A percentile compares a stretch with the other conserved stretches of the same genome.
These are phyloP conservation scores for Chamaenerion angustifolium DNA, from an alignment of 345 rosid species.

Conservation along the genomic window DNA sequence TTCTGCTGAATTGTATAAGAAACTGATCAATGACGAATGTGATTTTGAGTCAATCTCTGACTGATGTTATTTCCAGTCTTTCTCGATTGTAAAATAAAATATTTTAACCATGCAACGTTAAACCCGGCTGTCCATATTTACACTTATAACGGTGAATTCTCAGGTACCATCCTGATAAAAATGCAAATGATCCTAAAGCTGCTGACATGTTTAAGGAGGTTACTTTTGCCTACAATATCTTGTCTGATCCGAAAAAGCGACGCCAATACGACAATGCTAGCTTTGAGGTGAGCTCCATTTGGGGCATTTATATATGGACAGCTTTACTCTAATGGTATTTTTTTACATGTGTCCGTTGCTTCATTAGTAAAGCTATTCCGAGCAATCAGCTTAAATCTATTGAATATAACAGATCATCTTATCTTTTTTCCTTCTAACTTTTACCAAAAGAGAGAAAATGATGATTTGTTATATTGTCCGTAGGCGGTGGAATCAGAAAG, in stretches of 20 bases:
- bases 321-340: neutral
- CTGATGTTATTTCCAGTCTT: neutral
- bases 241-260: constrained; percentile 82
- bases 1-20: too few relatives aligned
- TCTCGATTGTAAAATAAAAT: neutral
- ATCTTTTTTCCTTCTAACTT: too few relatives aligned
- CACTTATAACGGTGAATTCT: constrained; percentile 2
- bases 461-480: constrained; percentile 9
- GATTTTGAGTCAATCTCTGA: neutral
- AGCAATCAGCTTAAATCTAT: too few relatives aligned
- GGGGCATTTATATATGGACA: neutral
- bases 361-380: neutral
- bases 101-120: neutral
- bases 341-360: neutral
- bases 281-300: constrained; percentile 60
- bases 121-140: neutral
- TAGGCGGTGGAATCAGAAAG: constrained; percentile 67
- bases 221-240: constrained; percentile 78
- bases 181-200: too few relatives aligned
- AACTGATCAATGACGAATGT: too few relatives aligned
- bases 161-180: too few relatives aligned
- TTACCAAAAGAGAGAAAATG: too few relatives aligned
- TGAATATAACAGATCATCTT: too few relatives aligned
- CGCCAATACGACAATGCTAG: constrained; percentile 86
- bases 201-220: constrained; percentile 91